A percentile compares a stretch with the other conserved stretches of the same genome.
phyloP scores from a whole-genome alignment of 352 stramenopile species.

The Thraustochytrium sp. region DNA sequence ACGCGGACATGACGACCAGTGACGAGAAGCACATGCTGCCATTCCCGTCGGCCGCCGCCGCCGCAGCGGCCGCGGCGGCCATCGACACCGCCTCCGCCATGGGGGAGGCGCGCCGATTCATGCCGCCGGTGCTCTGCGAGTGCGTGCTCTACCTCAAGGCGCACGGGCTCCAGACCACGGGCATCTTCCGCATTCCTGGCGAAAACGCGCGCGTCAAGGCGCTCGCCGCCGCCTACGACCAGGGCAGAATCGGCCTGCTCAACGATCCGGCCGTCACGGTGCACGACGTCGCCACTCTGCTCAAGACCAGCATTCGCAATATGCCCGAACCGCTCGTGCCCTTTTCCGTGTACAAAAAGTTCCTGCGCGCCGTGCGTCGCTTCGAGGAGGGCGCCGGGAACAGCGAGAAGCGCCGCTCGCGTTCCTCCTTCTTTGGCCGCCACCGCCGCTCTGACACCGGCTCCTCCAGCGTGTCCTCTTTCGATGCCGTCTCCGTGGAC shows the following conservation, averaged over 20 bases:
- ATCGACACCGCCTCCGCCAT: neutral
- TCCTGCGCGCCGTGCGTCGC: neutral
- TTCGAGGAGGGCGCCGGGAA: neutral
- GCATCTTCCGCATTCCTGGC: conserved; percentile 14
- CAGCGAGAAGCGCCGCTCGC: neutral
- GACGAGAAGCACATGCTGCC: neutral
- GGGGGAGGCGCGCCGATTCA: neutral
- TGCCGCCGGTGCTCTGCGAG: conserved; percentile 12
- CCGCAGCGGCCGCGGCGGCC: neutral
- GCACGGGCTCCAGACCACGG: neutral
- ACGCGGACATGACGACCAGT: too few species aligned
- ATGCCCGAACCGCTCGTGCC: conserved; percentile 26
- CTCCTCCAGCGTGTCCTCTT: neutral
- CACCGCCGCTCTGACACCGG: neutral
- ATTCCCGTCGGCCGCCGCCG: neutral
- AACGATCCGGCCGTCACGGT: neutral
- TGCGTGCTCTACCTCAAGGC: conserved; percentile 30
- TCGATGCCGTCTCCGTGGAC: neutral
- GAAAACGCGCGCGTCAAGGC: conserved; percentile 27
- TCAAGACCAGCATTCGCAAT: conserved; percentile 32
- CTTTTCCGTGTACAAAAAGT: conserved; percentile 38
- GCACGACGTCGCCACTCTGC: conserved; percentile 12
- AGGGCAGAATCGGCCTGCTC: neutral
- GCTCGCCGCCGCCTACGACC: neutral
- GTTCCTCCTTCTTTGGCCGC: neutral